Conservation (phyloP, 2,329 filamentous ascomycete species). For the Trichoderma aggressivum region DNA sequence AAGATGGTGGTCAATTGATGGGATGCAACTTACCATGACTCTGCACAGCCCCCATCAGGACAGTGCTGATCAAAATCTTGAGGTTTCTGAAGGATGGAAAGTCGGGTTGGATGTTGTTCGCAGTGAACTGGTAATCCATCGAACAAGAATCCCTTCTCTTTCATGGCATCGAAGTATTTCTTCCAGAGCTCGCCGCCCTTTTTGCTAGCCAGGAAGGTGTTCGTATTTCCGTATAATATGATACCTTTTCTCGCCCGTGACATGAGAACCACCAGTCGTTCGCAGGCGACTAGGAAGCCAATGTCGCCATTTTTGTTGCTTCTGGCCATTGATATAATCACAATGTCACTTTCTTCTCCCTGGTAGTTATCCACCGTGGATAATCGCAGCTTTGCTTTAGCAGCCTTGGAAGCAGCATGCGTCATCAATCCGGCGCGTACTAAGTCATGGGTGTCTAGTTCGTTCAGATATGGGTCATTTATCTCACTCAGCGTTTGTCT, state of each 20-base stretch:
- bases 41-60: constrained; percentile 67
- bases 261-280: constrained; percentile 67
- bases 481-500: constrained; percentile 49
- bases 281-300: constrained; percentile 64
- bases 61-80: constrained; percentile 59
- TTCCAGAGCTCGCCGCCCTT: constrained; percentile 46
- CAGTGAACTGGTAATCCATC: constrained; percentile 61
- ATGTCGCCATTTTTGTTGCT: constrained; percentile 63
- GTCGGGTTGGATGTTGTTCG: constrained; percentile 53
- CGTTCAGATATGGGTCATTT: constrained; percentile 64
- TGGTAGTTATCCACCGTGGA: constrained; percentile 82
- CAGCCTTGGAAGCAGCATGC: constrained; percentile 46
- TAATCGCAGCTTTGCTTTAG: constrained; percentile 54
- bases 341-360: constrained; percentile 72
- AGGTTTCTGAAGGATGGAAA: constrained; percentile 43
- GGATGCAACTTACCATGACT: constrained; percentile 53
- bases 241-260: constrained; percentile 63
- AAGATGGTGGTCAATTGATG: not conserved
- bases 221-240: constrained; percentile 67
- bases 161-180: constrained; percentile 55
- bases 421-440: constrained; percentile 57
- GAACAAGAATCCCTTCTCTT: constrained; percentile 48
- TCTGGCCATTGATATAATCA: constrained; percentile 64
- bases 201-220: constrained; percentile 60
- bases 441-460: constrained; percentile 63